A percentile compares a stretch with the other conserved stretches of the same genome.
These are phyloP conservation scores for Ciborinia camelliae DNA, from an alignment of 2,329 filamentous ascomycete species.

Conservation along the genomic window DNA sequence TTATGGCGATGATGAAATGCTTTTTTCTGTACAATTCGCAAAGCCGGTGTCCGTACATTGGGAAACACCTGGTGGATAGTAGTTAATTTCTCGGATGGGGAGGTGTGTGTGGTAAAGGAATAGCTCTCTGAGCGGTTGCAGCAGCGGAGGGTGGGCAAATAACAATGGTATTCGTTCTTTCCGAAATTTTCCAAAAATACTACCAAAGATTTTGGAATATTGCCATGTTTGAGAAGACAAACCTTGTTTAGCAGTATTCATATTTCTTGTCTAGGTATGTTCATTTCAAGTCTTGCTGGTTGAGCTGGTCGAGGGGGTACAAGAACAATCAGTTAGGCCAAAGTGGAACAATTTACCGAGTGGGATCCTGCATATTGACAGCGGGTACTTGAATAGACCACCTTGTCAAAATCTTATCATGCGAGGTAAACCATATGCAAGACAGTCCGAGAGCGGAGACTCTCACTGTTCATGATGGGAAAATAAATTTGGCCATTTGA, in stretches of 20 bases:
- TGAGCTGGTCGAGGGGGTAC: too few species aligned
- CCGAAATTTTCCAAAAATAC: too few species aligned
- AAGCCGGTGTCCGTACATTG: neutral
- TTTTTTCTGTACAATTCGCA: neutral
- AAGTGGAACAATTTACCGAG: neutral
- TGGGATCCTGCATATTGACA: neutral
- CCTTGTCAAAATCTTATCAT: neutral
- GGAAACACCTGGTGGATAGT: neutral
- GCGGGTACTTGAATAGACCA: constrained; percentile 1
- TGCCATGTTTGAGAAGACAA: too few species aligned
- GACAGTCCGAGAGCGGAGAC: neutral
- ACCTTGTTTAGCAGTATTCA: too few species aligned
- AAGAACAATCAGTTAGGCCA: too few species aligned
- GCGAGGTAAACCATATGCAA: neutral
- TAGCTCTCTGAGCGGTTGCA: neutral
- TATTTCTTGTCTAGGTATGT: neutral
- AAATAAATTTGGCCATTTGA: neutral
- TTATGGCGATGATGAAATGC: neutral
- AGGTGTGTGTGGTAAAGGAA: neutral
- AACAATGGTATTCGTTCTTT: neutral
- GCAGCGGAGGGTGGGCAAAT: neutral
- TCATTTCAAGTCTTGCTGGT: neutral
- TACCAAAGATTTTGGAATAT: too few species aligned
- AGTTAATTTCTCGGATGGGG: neutral
- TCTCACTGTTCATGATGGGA: neutral